Evolutionary conservation across 192 early-diverging fungal genomes (phyloP), one percentile per base, ranked within the genome.

Genomic region (Backusella liffmaniae): DNA sequence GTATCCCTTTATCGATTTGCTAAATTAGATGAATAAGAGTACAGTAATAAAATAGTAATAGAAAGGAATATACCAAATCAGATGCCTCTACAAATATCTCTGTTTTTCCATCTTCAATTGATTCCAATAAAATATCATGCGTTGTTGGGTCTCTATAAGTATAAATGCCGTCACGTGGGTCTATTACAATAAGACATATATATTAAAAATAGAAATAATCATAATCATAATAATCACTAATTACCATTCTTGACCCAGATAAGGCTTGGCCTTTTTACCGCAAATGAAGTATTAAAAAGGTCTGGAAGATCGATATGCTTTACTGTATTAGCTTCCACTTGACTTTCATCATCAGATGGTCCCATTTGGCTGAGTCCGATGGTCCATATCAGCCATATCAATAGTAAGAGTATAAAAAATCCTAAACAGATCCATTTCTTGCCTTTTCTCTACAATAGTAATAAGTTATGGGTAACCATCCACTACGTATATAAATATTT

Each of bases 331-430:
- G 15, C 21, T 37, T 0, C 13, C 9, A 9, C 13, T 44, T 71
- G 9, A 16, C 29, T 44, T 51, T 42, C 3, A 18, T 16, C 13
- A 67, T 70, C 53, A 79, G 67, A 21, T 53, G 41, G 73, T 10
- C 51, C 39, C 46, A 81, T 18, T 42, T 71, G 73, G 18, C 76
- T 51, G 5, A 77, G 51, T 18, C 62, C 76, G 21, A 81, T 65
- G 15, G 80, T 66, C 80, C 80, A 81, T 53, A 77, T 74, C 5
- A 76, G 13, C 80, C 80, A 81, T 15, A 67, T 67, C 18, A 74
- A n/a, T 8, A 77, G 32, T 4, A 81, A 18, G 4, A 81, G 1
- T 21, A 56, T 30, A 39, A 81, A 59, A 5, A 81, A 77, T 3
- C 73, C 73, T 12, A 77, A 30, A 34, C 80, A 81, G 2, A 75